Conservation (phyloP, 805 yeast species). For the Lipomyces japonicus region DNA sequence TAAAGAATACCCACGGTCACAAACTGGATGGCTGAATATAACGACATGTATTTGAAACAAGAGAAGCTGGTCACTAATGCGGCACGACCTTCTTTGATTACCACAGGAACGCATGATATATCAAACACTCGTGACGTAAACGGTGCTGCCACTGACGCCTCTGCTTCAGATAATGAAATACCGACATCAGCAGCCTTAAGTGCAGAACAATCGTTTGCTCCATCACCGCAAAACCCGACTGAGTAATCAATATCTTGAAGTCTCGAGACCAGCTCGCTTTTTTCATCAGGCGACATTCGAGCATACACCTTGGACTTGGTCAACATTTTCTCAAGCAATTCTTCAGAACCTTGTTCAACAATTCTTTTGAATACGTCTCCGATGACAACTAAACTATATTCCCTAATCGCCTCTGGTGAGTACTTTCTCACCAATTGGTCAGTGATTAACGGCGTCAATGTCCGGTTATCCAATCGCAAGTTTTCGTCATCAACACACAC, state of each 20-base stretch:
- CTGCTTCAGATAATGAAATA: conserved; percentile 92
- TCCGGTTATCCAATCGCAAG: conserved; percentile 56
- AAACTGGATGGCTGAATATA: conserved; percentile 95
- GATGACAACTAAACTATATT: conserved; percentile 75
- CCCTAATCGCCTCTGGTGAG: conserved; percentile 40
- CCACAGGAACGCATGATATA: conserved; percentile 86
- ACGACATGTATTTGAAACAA: conserved; percentile 96
- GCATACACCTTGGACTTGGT: conserved; percentile 79
- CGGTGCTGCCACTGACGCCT: conserved; percentile 98
- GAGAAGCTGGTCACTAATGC: conserved; percentile 92
- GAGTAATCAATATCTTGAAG: conserved; percentile 82
- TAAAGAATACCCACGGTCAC: conserved; percentile 80
- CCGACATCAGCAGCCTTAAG: conserved; percentile 97
- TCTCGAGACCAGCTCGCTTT: conserved; percentile 89
- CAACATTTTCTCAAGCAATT: conserved; percentile 47
- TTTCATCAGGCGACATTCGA: conserved; percentile 98
- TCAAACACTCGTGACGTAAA: conserved; percentile 89
- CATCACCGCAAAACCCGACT: conserved; percentile 98
- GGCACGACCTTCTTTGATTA: conserved; percentile 91
- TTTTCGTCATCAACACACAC: conserved; percentile 45
- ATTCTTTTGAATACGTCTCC: conserved; percentile 87
- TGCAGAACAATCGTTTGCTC: conserved; percentile 99
- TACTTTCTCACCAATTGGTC: conserved; percentile 19
- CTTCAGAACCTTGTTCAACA: conserved; percentile 49
- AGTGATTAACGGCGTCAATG: conserved; percentile 42